Percentiles rank a stretch among this genome's conserved stretches.
Conservation (phyloP, 129 eudicot species). For the Glebionis coronaria region DNA sequence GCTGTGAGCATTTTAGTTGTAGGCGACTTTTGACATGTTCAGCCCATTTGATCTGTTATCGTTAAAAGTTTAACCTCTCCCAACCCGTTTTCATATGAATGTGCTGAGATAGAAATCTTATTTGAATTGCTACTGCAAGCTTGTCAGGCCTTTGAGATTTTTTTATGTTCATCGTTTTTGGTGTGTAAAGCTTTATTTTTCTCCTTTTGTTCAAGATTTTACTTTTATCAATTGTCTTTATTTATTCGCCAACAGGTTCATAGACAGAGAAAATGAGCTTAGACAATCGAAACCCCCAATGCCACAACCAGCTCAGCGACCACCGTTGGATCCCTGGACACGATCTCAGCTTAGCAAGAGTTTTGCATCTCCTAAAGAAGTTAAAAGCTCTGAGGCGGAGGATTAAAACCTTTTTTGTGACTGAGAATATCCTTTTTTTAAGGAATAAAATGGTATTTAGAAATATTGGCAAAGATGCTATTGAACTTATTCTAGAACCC, state of each 20-base stretch:
- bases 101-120: no score
- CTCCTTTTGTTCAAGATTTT: neutral
- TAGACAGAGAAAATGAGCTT: slow-evolving; percentile 94
- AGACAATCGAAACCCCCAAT: slow-evolving; percentile 85
- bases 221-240: neutral
- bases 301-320: slow-evolving; percentile 77
- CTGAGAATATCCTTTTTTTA: slow-evolving; percentile 13
- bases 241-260: slow-evolving; percentile 50
- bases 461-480: neutral
- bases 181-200: neutral
- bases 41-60: no score
- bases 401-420: slow-evolving; percentile 23
- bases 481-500: neutral
- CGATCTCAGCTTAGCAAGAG: slow-evolving; percentile 81
- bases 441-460: slow-evolving; percentile 13
- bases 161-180: neutral
- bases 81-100: no score
- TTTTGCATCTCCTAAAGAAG: slow-evolving; percentile 90
- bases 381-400: slow-evolving; percentile 52
- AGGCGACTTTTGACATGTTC: no score
- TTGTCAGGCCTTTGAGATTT: neutral
- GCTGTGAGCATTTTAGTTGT: no score
- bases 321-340: slow-evolving; percentile 91
- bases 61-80: no score
- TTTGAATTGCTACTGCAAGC: no score